Conservation (phyloP, 2,329 filamentous ascomycete genomes). For the Zymoseptoria tritici region DNA sequence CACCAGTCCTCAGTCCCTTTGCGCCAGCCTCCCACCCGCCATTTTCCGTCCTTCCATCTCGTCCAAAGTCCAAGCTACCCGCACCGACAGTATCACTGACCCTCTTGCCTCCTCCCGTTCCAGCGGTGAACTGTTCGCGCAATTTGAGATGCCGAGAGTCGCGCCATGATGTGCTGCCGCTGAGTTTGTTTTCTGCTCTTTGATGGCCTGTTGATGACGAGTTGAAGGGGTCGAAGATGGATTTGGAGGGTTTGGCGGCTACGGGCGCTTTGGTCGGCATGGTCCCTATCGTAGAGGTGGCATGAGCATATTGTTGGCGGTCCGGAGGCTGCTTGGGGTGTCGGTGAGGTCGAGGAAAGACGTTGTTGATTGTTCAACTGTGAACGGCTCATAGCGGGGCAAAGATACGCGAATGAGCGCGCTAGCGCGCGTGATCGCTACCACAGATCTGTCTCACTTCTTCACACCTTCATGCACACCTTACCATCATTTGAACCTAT, state of each 20-base stretch:
- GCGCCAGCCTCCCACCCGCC: conserved; percentile 45
- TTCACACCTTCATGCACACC: neutral
- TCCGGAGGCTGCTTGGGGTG: neutral
- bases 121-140: conserved; percentile 57
- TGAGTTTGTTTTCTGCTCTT: conserved; percentile 59
- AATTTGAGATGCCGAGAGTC: conserved; percentile 63
- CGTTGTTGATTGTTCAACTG: neutral
- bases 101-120: conserved; percentile 49
- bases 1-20: conserved; percentile 41
- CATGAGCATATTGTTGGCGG: neutral
- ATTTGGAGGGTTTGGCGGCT: conserved; percentile 23
- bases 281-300: neutral
- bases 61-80: conserved; percentile 50
- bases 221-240: conserved; percentile 63
- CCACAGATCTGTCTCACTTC: neutral
- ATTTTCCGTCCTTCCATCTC: conserved; percentile 45
- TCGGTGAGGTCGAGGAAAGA: neutral
- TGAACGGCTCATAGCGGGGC: neutral
- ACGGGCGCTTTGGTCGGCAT: conserved; percentile 18
- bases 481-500: neutral
- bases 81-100: conserved; percentile 59
- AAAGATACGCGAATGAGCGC: neutral
- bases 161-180: conserved; percentile 62
- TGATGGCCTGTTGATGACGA: conserved; percentile 84
- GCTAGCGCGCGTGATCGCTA: neutral